A percentile compares a stretch with the other conserved stretches of the same genome.
Conservation (phyloP, 148 eudicot species). For the Fagopyrum tataricum region DNA sequence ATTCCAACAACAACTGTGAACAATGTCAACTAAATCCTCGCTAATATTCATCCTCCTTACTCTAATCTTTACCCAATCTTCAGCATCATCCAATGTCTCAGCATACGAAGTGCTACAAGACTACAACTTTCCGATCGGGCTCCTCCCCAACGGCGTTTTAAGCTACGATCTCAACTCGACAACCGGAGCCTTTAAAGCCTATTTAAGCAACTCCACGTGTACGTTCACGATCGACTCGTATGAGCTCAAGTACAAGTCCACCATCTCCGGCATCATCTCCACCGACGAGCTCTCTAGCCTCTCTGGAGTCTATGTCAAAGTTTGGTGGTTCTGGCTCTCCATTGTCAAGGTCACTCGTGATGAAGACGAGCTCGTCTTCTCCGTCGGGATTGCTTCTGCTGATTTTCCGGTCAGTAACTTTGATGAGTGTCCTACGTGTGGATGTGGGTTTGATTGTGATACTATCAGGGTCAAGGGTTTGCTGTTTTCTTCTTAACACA, state of each 20-base stretch:
- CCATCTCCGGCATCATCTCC: constrained; percentile 31
- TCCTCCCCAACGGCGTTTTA: constrained; percentile 34
- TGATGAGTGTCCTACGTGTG: constrained; percentile 45
- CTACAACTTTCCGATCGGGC: constrained; percentile 40
- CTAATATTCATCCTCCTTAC: background rate
- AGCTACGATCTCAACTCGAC: constrained; percentile 32
- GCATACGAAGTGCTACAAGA: constrained; percentile 30
- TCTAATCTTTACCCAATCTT: background rate
- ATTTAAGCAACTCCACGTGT: constrained; percentile 24
- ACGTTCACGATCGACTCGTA: constrained; percentile 30
- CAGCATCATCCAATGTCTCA: constrained; percentile 14
- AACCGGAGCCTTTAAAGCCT: constrained; percentile 32
- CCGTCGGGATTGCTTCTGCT: constrained; percentile 41
- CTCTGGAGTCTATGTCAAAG: constrained; percentile 34
- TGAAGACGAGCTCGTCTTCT: constrained; percentile 32
- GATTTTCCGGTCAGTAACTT: constrained; percentile 29
- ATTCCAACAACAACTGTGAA: background rate
- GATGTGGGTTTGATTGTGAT: constrained; percentile 52
- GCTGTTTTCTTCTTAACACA: background rate
- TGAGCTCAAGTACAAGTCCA: constrained; percentile 33
- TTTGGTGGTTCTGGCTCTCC: constrained; percentile 31
- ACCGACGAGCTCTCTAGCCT: constrained; percentile 22
- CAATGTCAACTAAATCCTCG: background rate
- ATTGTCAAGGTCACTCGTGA: constrained; percentile 27
- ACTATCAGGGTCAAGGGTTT: background rate